Evolutionary conservation across 2,329 filamentous ascomycete genomes (phyloP).

Genomic region (Diaporthe citrichinensis): DNA sequence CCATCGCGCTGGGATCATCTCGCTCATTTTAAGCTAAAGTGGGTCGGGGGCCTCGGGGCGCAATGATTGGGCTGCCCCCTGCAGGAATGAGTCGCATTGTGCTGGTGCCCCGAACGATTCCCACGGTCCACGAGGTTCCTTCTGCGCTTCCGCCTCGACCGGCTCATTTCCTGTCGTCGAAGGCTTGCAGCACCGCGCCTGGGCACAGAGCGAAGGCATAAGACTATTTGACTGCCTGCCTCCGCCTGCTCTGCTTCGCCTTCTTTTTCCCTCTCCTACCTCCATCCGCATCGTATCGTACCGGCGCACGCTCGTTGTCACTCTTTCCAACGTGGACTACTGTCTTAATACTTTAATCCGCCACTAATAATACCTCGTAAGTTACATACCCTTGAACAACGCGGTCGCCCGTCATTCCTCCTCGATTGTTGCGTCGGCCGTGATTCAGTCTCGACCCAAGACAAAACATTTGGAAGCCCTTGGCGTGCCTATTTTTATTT

Average conservation of each 20-base stretch:
- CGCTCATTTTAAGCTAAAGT: conserved; percentile 40
- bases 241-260: conserved; percentile 16
- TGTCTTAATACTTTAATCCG: conserved; percentile 28
- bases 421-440: neutral
- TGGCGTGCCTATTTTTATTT: conserved; percentile 25
- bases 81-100: conserved; percentile 28
- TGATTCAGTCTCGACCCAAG: conserved; percentile 20
- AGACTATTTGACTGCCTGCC: conserved; percentile 36
- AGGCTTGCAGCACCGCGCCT: conserved; percentile 6
- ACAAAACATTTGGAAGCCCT: conserved; percentile 12
- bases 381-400: neutral
- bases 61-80: conserved; percentile 15
- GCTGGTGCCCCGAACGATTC: conserved; percentile 15
- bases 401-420: conserved; percentile 24
- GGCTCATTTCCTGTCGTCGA: conserved; percentile 17
- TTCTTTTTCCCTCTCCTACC: neutral
- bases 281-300: conserved; percentile 9
- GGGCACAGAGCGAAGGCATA: neutral
- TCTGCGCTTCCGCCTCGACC: conserved; percentile 32
- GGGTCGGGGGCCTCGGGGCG: neutral
- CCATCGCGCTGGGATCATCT: conserved; percentile 37
- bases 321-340: conserved; percentile 31
- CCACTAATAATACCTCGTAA: conserved; percentile 32
- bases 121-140: conserved; percentile 28
- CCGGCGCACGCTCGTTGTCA: conserved; percentile 35